These are phyloP conservation scores for Naganishia cerealis DNA, from an alignment of 1,284 basidiomycete species.

Conservation along the genomic window DNA sequence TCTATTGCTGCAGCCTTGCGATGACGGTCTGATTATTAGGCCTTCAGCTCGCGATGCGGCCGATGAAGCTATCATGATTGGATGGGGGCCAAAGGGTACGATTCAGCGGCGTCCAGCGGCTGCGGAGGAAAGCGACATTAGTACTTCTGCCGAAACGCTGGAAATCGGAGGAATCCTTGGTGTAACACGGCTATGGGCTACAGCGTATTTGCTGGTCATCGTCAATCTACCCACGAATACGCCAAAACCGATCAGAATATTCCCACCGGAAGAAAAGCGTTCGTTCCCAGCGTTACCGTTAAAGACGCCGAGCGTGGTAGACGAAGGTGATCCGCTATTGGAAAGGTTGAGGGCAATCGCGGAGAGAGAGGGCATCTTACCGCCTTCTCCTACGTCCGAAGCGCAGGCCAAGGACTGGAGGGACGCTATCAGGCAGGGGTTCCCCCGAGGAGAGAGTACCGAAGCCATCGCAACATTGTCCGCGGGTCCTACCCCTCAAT, in stretches of 20 bases:
- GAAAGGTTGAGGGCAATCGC: slow-evolving; percentile 28
- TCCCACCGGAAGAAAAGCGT: slow-evolving; percentile 30
- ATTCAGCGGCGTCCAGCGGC: slow-evolving; percentile 36
- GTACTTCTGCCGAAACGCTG: background rate
- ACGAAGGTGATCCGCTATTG: slow-evolving; percentile 28
- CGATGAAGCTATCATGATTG: slow-evolving; percentile 40
- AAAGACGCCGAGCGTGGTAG: slow-evolving; percentile 25
- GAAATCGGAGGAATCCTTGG: slow-evolving; percentile 51
- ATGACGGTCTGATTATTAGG: slow-evolving; percentile 43
- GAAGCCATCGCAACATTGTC: background rate
- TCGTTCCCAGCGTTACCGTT: slow-evolving; percentile 31
- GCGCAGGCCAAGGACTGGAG: slow-evolving; percentile 1
- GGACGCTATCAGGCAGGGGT: slow-evolving; percentile 9
- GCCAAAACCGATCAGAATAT: slow-evolving; percentile 22
- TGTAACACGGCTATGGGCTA: slow-evolving; percentile 52
- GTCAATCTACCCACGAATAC: slow-evolving; percentile 36
- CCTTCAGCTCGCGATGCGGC: slow-evolving; percentile 34
- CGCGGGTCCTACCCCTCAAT: background rate
- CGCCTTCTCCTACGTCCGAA: slow-evolving; percentile 2
- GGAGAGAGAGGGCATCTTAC: slow-evolving; percentile 26
- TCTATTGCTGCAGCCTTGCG: slow-evolving; percentile 36
- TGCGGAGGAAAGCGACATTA: slow-evolving; percentile 31
- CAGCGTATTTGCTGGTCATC: slow-evolving; percentile 51
- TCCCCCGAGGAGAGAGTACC: background rate
- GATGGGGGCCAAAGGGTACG: slow-evolving; percentile 48